Evolutionary conservation across 2,329 filamentous ascomycete species (phyloP).

Genomic region (Stagonosporopsis vannaccii): DNA sequence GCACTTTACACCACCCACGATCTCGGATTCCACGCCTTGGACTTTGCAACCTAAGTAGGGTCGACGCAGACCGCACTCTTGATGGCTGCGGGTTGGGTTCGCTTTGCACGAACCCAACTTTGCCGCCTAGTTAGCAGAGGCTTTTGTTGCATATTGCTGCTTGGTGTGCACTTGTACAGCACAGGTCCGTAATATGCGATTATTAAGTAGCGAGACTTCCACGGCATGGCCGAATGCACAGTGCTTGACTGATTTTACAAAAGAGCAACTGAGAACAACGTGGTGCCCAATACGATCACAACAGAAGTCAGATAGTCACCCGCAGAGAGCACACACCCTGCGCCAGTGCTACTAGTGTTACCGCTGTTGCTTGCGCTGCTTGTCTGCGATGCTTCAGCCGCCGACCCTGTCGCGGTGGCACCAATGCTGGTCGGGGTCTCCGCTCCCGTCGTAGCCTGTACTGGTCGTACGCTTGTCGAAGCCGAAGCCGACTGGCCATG

Average conservation of each 20-base stretch:
- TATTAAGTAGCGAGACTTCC: background rate
- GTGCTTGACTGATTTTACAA: background rate
- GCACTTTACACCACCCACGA: background rate
- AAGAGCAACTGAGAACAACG: conserved; percentile 8
- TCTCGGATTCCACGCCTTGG: background rate
- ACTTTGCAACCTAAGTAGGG: background rate
- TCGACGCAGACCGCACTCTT: background rate
- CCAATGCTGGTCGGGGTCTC: conserved; percentile 6
- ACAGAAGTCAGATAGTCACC: background rate
- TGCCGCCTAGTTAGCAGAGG: too few species aligned
- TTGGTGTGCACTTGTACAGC: background rate
- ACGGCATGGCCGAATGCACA: background rate
- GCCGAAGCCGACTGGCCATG: conserved; percentile 13
- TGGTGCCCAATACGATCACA: conserved; percentile 1
- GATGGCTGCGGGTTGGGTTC: too few species aligned
- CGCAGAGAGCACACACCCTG: conserved; percentile 3
- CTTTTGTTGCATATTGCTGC: background rate
- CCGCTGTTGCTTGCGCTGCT: conserved; percentile 3
- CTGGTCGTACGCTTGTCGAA: conserved; percentile 5
- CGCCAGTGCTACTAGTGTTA: conserved; percentile 4
- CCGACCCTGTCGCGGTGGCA: conserved; percentile 16
- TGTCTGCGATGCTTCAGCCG: conserved; percentile 19
- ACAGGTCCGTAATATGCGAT: background rate
- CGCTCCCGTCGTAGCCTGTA: conserved; percentile 8
- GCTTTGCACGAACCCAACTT: too few species aligned